Base-by-base conservation (phyloP, 1,139 yeast genomes). In the Zygosaccharomyces pseudobailii region DNA sequence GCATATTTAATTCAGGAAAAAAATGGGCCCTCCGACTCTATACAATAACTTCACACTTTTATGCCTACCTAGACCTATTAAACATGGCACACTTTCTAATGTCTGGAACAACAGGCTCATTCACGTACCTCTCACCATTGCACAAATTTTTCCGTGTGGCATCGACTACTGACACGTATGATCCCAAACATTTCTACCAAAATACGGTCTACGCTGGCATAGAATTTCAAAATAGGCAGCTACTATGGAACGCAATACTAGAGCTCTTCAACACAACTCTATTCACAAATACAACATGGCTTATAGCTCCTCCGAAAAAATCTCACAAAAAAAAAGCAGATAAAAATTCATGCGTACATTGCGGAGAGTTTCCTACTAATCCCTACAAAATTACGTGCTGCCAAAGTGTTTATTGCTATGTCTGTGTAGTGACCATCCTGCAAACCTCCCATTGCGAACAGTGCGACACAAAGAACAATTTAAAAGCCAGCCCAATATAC, bases 231-330 rank as follows among this genome's bases (percentile, higher is more conserved):
- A 61, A 62, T 46, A 47, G 63, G 36, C 67, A 63, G 40, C 46
- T 63, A 8, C 45, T 63, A 6, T 63, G 65, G 65, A 61, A 60
- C 42, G 57, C 65, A 1, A 48, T 61, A 1, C 45, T 63, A 20
- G 65, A 63, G 38, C 46, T 63, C 13, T 54, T 63, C 20, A 59
- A 55, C 36, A 43, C 42, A 2, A 49, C 59, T 2, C 42, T 61
- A 2, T 37, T 60, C 8, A 55, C 53, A 25, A 53, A 54, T 35
- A 48, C 54, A 9, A 36, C 36, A 13, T 44, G 51, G 40, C 48
- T 51, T 35, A 31, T 43, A 32, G 40, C 32, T 33, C 24, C 19
- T 22, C 38, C 39, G 13, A 32, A 32, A n/a, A 9, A n/a, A 13
- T 10, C 19, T 5, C 25, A 21, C 6, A 8, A 24, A 3, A 6